Evolutionary conservation across 805 yeast species (phyloP).

Genomic region (Saccharomycopsis microspora): DNA sequence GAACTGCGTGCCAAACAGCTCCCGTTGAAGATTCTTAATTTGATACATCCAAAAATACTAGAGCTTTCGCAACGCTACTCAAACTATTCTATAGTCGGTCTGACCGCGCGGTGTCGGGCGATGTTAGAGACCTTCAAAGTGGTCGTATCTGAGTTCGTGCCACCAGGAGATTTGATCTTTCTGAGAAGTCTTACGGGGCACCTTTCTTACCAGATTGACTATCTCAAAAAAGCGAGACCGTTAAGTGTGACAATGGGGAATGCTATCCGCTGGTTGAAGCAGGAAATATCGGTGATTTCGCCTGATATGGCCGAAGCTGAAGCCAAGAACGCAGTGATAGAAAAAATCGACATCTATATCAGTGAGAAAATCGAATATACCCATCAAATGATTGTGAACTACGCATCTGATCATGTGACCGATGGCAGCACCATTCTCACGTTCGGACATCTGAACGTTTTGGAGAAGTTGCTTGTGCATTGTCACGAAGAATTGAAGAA

Average conservation of each 20-base stretch:
- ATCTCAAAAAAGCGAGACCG: conserved; percentile 82
- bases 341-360: conserved; percentile 68
- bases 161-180: conserved; percentile 78
- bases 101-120: conserved; percentile 72
- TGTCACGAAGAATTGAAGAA: conserved; percentile 50
- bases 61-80: conserved; percentile 72
- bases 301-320: conserved; percentile 56
- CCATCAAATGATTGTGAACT: conserved; percentile 69
- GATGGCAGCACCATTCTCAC: conserved; percentile 75
- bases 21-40: conserved; percentile 41
- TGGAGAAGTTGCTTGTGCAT: conserved; percentile 59
- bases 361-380: conserved; percentile 78
- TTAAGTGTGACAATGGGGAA: conserved; percentile 93
- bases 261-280: conserved; percentile 94
- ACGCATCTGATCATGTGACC: conserved; percentile 66
- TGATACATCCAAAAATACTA: conserved; percentile 80
- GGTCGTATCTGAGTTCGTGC: conserved; percentile 68
- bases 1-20: conserved; percentile 48
- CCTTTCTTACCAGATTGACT: conserved; percentile 86
- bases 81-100: conserved; percentile 80
- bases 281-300: conserved; percentile 75
- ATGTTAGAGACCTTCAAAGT: conserved; percentile 78
- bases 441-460: conserved; percentile 80
- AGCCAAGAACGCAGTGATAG: conserved; percentile 56
- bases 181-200: conserved; percentile 83